Evolutionary conservation across 2,329 filamentous ascomycete genomes (phyloP).

Genomic region (Allantophomopsis cytisporea): DNA sequence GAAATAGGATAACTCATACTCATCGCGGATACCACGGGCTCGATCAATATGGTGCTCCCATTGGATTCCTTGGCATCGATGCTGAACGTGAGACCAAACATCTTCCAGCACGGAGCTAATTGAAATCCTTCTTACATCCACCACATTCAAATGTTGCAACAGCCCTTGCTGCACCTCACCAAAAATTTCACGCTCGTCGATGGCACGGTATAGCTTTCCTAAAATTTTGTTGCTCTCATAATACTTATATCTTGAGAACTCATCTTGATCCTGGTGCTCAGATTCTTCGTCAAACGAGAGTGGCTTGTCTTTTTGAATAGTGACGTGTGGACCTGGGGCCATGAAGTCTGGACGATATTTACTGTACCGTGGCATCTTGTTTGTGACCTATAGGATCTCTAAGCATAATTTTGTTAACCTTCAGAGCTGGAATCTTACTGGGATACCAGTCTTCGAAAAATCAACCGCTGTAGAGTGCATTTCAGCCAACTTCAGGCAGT

Average conservation of each 20-base stretch:
- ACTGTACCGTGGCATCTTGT: constrained; percentile 12
- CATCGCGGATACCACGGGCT: constrained; percentile 25
- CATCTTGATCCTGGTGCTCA: constrained; percentile 29
- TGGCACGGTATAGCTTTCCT: constrained; percentile 55
- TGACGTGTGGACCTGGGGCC: constrained; percentile 29
- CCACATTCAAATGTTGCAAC: neutral
- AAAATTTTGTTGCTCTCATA: constrained; percentile 58
- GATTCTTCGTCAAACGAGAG: constrained; percentile 9
- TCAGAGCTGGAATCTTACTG: constrained; percentile 21
- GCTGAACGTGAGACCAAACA: constrained; percentile 25
- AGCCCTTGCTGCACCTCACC: constrained; percentile 11
- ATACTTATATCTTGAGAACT: constrained; percentile 34
- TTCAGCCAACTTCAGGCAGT: constrained; percentile 42
- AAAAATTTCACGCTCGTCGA: constrained; percentile 58
- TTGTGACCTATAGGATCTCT: neutral
- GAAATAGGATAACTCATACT: constrained; percentile 27
- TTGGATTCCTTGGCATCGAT: constrained; percentile 16
- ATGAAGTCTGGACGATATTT: constrained; percentile 35
- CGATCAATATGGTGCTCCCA: constrained; percentile 23
- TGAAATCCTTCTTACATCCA: constrained; percentile 1
- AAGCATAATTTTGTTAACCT: neutral
- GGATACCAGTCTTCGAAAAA: constrained; percentile 62
- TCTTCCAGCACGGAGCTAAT: constrained; percentile 11
- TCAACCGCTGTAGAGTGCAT: constrained; percentile 62
- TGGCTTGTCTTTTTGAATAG: constrained; percentile 21